Base-by-base conservation (phyloP, 345 rosid species). In the Hibiscus mutabilis region DNA sequence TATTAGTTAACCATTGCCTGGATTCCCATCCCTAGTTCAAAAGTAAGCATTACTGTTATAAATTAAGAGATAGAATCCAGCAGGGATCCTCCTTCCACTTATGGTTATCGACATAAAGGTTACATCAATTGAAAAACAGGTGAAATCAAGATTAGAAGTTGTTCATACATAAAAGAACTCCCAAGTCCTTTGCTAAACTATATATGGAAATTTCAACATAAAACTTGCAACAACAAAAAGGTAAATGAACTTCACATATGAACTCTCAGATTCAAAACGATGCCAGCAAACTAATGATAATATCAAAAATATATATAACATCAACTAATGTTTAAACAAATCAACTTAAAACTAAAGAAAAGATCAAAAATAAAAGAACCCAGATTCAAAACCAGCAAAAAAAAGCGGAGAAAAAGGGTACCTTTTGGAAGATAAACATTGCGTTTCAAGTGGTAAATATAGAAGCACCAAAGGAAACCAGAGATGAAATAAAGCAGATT, bases 401-500 rank as follows among this genome's bases (percentile, higher is more conserved):
- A 24, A 33, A 57, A 66, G 11, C 70, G 4, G 61, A 67, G 77
- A 60, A 6, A 15, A 22, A 66, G 12, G 6, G 11, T 33, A 90
- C 99, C 98, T 86, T 88, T 87, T 27, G 96, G 91, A 29, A 95
- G 72, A 75, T 84, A 90, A 74, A 92, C 90, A 40, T 95, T 87
- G 82, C 86, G 86, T 70, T 91, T 90, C 79, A 83, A 79, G 85
- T 88, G 82, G 74, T 95, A 95, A 73, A 95, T 87, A 82, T 89
- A 95, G 81, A 90, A 84, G 81, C 94, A 92, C 99, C 99, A 95
- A 53, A 95, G 83, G 75, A 88, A 67, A 13, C 94, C 97, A 46
- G 99, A 89, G 81, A 88, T 51, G 42, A 95, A 76, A 87, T 95
- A 95, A 4, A 90, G 79, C 33, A 90, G 16, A 57, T 83, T 80